Evolutionary conservation across 345 rosid species (phyloP), one percentile per base, ranked within the genome.

Genomic region (Tarenaya hassleriana): DNA sequence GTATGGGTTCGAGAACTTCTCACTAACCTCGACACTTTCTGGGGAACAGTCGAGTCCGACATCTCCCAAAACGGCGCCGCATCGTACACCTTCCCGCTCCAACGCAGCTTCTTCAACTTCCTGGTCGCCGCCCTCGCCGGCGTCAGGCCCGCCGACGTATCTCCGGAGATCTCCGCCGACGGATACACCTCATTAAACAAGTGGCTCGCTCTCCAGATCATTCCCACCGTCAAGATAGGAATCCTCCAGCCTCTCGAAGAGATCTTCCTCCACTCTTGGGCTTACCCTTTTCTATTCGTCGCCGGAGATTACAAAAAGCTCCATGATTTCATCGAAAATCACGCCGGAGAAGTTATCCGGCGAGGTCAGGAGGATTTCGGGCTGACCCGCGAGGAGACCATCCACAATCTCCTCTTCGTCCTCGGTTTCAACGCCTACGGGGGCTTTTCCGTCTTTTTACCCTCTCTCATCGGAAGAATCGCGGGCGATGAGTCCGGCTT

Each of bases 341-440:
- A 81, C 55, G 94, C 88, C 40, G 60, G 20, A 6, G 88, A 81
- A 18, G 73, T 75, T 33, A 11, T 90, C 5, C 60, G 55, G 19
- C 66, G 69, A 1, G 97, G 79, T 0, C 35, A 64, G 34, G 56
- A 60, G 0, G 83, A 86, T 51, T 90, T 67, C 58, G 94, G 91
- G 34, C 68, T 86, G 62, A 79, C 67, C 13, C 66, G 67, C 14
- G 72, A 79, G 17, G 94, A 90, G 38, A 24, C 79, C 3, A 58
- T 81, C 27, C 86, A 90, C 35, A 86, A 90, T 68, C 35, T 86
- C 10, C 67, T 90, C 35, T 90, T 86, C 56, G 21, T 67, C 5
- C 62, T 90, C 6, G 90, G 97, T 4, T 90, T 90, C 64, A 90
- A 90, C 31, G 83, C 97, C 3, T 90, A 48, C 17, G 95, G 97